phyloP scores from a whole-genome alignment of 1,284 basidiomycete genomes.

The Cryptococcus sp. region DNA sequence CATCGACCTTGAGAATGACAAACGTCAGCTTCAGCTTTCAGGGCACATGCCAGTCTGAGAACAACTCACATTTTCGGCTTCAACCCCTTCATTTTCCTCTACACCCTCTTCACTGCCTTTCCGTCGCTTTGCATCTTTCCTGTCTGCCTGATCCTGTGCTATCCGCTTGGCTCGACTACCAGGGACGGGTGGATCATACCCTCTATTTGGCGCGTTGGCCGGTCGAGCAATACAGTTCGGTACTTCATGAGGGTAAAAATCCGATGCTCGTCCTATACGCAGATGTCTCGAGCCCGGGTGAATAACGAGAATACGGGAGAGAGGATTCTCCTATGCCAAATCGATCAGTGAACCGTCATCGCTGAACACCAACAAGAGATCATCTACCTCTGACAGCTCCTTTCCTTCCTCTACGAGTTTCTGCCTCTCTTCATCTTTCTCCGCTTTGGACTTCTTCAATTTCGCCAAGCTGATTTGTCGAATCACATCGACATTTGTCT shows the following conservation, averaged over 20 bases:
- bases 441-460: conserved; percentile 26
- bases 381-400: conserved; percentile 23
- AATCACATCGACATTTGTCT: conserved; percentile 44
- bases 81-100: conserved; percentile 10
- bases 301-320: conserved; percentile 69
- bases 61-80: conserved; percentile 30
- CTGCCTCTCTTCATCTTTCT: conserved; percentile 23
- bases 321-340: conserved; percentile 23
- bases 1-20: conserved; percentile 60
- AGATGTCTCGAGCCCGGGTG: conserved; percentile 89
- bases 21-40: neutral
- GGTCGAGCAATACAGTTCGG: conserved; percentile 51
- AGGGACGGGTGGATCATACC: conserved; percentile 30
- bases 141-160: conserved; percentile 19
- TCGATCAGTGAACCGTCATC: conserved; percentile 1
- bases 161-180: conserved; percentile 32
- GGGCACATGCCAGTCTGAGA: neutral
- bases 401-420: conserved; percentile 19
- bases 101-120: conserved; percentile 7
- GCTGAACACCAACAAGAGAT: neutral
- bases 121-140: conserved; percentile 11
- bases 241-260: conserved; percentile 56
- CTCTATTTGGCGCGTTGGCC: conserved; percentile 16
- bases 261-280: conserved; percentile 86
- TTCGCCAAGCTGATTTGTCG: conserved; percentile 36